Evolutionary conservation across 331 rosid genomes (phyloP), one percentile per base, ranked within the genome.

Genomic region (Malus hybrid): DNA sequence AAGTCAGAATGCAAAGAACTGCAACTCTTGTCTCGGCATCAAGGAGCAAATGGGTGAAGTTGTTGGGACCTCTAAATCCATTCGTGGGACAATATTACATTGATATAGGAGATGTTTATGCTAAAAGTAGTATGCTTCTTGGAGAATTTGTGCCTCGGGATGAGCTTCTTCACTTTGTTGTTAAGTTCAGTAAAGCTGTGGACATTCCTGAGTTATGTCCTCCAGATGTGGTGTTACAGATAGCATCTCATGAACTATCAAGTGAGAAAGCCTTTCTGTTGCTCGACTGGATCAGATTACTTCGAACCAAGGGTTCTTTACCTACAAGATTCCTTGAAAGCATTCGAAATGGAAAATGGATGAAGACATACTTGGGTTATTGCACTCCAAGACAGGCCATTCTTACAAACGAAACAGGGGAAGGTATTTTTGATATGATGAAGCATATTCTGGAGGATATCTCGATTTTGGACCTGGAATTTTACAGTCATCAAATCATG

Each of bases 221-320:
- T 52, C 82, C 77, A 18, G 52, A 65, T 6, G 52, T 50, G 29
- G 78, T 29, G 52, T 36, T 78, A 20, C 55, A 19, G n/a, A 28
- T 52, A 48, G 67, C 77, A 10, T 78, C 54, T 71, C 56, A 19
- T 48, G 61, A 72, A 52, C 68, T 78, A 28, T 75, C 79, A 65
- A 75, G 19, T 33, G 72, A 75, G 52, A 71, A 65, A 12, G 28
- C 65, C 1, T 75, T 75, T 52, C 22, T 75, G 42, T 64, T 75
- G 13, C 79, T 65, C 3, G 69, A 72, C 32, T 78, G 82, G 82
- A 78, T 78, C 29, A 36, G 73, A 34, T 71, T 71, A 16, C 60
- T 0, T 54, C 11, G 24, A 19, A 54, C 60, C 0, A 54, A 54
- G 60, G 60, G 69, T 62, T 7, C 15, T 52, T 24, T 78, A 18